Percentiles rank a stretch among this genome's conserved stretches.
Conservation (phyloP, 2,329 filamentous ascomycete species). For the Sclerotinia glacialis region DNA sequence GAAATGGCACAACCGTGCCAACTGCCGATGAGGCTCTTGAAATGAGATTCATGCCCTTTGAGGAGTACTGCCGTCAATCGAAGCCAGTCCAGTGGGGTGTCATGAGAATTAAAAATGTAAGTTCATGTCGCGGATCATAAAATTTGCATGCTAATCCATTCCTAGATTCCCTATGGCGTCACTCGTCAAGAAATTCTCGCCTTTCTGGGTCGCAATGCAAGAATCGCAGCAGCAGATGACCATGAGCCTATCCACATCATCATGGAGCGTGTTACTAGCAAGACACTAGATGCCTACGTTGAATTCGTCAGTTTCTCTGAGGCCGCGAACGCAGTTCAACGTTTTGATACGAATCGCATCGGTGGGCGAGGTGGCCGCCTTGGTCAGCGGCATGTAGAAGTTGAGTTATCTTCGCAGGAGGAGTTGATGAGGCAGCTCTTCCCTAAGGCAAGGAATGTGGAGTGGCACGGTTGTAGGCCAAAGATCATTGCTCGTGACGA, state of each 20-base stretch:
- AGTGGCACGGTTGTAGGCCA: constrained; percentile 52
- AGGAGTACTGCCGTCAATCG: constrained; percentile 38
- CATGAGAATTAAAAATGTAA: constrained; percentile 42
- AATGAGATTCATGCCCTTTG: constrained; percentile 39
- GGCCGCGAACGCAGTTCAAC: constrained; percentile 52
- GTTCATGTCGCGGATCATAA: constrained; percentile 24
- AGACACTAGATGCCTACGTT: constrained; percentile 60
- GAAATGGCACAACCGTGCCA: constrained; percentile 30
- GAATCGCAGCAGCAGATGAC: constrained; percentile 50
- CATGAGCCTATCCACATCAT: constrained; percentile 61
- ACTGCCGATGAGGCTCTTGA: constrained; percentile 35
- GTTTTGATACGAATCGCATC: constrained; percentile 44
- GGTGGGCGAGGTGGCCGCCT: constrained; percentile 48
- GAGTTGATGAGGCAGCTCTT: constrained; percentile 62
- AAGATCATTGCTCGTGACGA: constrained; percentile 41
- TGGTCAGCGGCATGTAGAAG: constrained; percentile 55
- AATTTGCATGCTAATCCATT: constrained; percentile 20
- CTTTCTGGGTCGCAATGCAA: constrained; percentile 57
- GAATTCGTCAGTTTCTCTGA: constrained; percentile 55
- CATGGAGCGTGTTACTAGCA: constrained; percentile 61
- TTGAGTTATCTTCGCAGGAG: constrained; percentile 55
- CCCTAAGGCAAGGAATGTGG: constrained; percentile 54
- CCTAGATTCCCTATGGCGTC: constrained; percentile 55
- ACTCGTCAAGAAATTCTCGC: constrained; percentile 55
- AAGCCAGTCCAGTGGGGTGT: constrained; percentile 37